Evolutionary conservation across 371 early-diverging fungal species (phyloP).

Genomic region (Nosema muscidifuracis): DNA sequence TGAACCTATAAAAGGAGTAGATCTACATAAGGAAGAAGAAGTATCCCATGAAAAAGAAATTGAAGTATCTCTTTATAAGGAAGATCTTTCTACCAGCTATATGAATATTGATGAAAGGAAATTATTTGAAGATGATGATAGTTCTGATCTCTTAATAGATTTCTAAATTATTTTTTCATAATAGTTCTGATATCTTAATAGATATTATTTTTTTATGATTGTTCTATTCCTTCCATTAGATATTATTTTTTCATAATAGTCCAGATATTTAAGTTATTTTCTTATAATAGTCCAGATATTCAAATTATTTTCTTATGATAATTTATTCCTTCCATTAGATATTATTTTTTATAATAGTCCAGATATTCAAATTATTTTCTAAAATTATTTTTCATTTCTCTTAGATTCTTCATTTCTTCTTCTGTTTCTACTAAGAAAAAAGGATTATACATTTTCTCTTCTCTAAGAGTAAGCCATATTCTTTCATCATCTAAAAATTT

Average conservation of each 20-base stretch:
- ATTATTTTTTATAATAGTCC: background rate
- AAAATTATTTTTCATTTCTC: background rate
- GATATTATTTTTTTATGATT: too few relatives aligned
- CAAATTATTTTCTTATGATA: too few relatives aligned
- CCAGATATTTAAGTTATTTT: too few relatives aligned
- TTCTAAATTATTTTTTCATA: too few relatives aligned
- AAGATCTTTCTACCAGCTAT: background rate
- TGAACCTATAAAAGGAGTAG: too few relatives aligned
- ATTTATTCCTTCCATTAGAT: too few relatives aligned
- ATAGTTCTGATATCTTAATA: too few relatives aligned
- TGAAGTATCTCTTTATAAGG: background rate
- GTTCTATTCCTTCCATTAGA: too few relatives aligned
- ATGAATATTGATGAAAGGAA: background rate
- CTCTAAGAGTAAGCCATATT: background rate
- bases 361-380: background rate
- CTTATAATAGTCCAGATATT: too few relatives aligned
- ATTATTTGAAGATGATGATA: background rate
- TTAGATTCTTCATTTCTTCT: background rate
- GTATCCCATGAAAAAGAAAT: too few relatives aligned
- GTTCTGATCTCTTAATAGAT: background rate
- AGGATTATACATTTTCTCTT: background rate
- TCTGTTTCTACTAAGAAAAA: background rate
- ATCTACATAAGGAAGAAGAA: too few relatives aligned
- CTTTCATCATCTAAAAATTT: background rate
- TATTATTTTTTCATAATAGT: too few relatives aligned